Evolutionary conservation across 495 filamentous ascomycete species (phyloP), one percentile per base, ranked within the genome.

Genomic region (Pyrenula massariospora): DNA sequence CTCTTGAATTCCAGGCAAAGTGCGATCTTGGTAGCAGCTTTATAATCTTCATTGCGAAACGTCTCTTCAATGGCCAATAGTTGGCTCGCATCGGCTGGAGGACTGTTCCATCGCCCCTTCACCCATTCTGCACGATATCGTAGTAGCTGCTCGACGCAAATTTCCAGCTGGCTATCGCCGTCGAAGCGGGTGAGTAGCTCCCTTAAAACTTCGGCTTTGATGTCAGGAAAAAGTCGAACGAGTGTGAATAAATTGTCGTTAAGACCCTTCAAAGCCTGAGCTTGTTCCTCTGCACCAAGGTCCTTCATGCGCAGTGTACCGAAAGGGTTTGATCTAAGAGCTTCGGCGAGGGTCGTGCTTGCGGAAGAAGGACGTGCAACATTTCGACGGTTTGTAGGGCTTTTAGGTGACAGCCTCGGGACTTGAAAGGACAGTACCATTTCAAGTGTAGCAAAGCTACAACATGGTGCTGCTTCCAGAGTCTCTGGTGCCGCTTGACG

Each of bases 161-260:
- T 79, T 48, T 92, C 83, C 1, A 96, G 69, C 62, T 89, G 73
- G 60, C 91, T 96, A 61, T 91, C 80, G 48, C 87, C 87, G 60
- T 87, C 84, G 67, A 95, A 88, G 57, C 77, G 88, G 23, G 77
- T 70, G 31, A 98, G 80, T 76, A 96, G 82, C 66, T 95, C 91
- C 12, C 93, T 83, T 62, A 98, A 91, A n/a, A 95, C 91, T 55
- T 95, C 89, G 57, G 92, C 74, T 56, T 88, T 84, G 22, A 95
- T 75, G 68, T 95, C 84, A 3, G 93, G 93, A 60, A 98, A 98
- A 1, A 96, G 75, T 3, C 77, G 78, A 2, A 82, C 82, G 11
- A 98, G 79, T 0, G 74, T 76, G 31, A 82, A 77, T 54, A 98
- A 80, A 48, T 83, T 78, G 12, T 75, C 69, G 69, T 98, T 98